These are phyloP conservation scores for Phaeoacremonium minimum DNA, from an alignment of 2,329 filamentous ascomycete species.

Conservation along the genomic window DNA sequence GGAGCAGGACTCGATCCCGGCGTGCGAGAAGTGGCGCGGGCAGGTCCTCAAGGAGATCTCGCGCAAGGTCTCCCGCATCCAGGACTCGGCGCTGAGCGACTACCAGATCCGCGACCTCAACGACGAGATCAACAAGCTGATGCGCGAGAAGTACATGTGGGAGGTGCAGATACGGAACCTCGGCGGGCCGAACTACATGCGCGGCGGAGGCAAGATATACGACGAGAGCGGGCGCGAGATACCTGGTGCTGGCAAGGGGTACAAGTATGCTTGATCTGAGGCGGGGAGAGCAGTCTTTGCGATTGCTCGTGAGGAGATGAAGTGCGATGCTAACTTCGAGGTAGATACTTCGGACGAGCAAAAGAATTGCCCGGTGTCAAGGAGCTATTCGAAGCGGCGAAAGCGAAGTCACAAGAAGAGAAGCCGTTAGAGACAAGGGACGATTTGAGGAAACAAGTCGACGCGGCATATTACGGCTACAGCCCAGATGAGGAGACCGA, in stretches of 20 bases:
- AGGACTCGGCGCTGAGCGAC: conserved; percentile 86
- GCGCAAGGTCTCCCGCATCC: conserved; percentile 94
- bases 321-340: no score
- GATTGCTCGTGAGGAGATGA: no score
- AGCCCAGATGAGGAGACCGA: conserved; percentile 89
- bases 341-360: conserved; percentile 93
- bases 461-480: conserved; percentile 95
- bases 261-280: no score
- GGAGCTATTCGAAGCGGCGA: conserved; percentile 85
- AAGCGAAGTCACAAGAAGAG: conserved; percentile 49
- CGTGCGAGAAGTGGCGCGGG: conserved; percentile 96
- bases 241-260: conserved; percentile 76
- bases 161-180: conserved; percentile 93
- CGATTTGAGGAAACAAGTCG: conserved; percentile 71
- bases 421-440: conserved; percentile 64
- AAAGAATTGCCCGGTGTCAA: conserved; percentile 90
- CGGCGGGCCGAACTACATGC: conserved; percentile 97
- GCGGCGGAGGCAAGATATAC: conserved; percentile 64
- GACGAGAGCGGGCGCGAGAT: conserved; percentile 72
- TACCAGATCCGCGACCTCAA: conserved; percentile 97
- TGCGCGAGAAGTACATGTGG: conserved; percentile 99
- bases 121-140: conserved; percentile 98
- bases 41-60: conserved; percentile 96
- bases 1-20: conserved; percentile 74
- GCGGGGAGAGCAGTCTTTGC: no score